A percentile compares a stretch with the other conserved stretches of the same genome.
phyloP scores from a whole-genome alignment of 176 grass and related monocot genomes.

The Lolium multiflorum region DNA sequence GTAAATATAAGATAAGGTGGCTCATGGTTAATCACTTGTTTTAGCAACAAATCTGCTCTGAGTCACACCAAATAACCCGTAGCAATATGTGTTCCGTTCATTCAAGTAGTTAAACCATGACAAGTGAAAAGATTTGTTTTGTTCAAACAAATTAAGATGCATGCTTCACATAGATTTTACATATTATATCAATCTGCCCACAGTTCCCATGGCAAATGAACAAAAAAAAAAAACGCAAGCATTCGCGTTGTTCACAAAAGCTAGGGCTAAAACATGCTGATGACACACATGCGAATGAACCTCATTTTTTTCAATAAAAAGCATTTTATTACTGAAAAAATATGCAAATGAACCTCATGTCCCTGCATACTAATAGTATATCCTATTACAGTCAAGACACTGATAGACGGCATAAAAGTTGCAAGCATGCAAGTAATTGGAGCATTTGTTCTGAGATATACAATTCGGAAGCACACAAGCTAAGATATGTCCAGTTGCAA shows the following conservation, averaged over 20 bases:
- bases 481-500: no score
- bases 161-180: neutral
- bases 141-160: neutral
- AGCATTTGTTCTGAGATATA: neutral
- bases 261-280: neutral
- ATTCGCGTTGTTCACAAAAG: neutral
- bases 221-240: neutral
- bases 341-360: no score
- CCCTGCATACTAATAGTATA: neutral
- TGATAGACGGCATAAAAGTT: neutral
- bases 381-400: neutral
- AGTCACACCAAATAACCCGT: neutral
- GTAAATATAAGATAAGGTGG: neutral
- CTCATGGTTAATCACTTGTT: neutral
- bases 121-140: neutral
- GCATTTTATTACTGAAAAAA: no score
- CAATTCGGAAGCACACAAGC: neutral
- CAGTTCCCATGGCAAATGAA: neutral
- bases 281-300: no score
- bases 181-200: neutral
- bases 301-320: no score
- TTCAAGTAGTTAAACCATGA: neutral
- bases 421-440: neutral
- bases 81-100: neutral
- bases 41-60: neutral